Evolutionary conservation across 306 rosid genomes (phyloP), one percentile per base, ranked within the genome.

Genomic region (Canavalia gladiata): DNA sequence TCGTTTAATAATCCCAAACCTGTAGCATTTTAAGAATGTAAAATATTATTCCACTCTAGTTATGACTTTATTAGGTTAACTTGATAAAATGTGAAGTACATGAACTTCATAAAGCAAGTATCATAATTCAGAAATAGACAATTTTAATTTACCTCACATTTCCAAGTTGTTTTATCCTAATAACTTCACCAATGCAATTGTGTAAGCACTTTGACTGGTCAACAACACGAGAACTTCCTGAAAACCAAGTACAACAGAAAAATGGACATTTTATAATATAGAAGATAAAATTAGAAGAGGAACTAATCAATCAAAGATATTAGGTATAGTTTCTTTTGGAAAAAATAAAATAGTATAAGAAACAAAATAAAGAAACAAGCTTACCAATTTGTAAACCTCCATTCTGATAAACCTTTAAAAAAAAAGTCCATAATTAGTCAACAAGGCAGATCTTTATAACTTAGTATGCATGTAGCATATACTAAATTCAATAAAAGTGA

Each of bases 101-200:
- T 77, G 52, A 50, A 51, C 39, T 39, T 51, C 65, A 46, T 0
- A 39, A 37, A 50, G 13, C 31, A 37, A 35, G 35, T 45, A 72
- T 55, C 42, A 65, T 28, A 55, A 35, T 30, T 54, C 7, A 76
- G 8, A 83, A 57, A 71, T 42, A 56, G 33, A 56, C 43, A 80
- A 73, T 28, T 83, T 35, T 12, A 43, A 71, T 49, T 51, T 90
- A 91, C 99, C 99, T 86, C 68, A 65, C 88, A 69, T 74, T 81
- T 57, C 41, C 87, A 41, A 85, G 90, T 70, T 86, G 86, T 74
- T 75, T 88, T 60, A 95, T 82, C 88, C 82, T 85, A 72, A 95
- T 82, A 80, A 95, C 87, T 90, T 91, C 91, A 82, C 90, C 92
- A 78, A 93, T 84, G 86, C 97, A 95, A 89, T 89, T 88, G 81